Evolutionary conservation across 768 basidiomycete species (phyloP).

Genomic region (Boletus sensibilis): DNA sequence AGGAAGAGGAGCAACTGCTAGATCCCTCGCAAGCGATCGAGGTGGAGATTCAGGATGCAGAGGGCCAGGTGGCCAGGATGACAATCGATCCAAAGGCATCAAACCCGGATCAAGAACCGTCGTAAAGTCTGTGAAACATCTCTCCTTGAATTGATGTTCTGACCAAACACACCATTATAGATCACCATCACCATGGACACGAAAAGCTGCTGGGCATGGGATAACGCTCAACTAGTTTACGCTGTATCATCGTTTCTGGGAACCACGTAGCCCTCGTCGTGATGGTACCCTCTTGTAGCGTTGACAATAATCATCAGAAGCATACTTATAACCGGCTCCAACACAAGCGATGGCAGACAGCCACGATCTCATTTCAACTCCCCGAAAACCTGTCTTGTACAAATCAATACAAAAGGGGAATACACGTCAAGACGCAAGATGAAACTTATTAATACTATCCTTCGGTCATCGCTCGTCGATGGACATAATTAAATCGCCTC

Average conservation of each 20-base stretch:
- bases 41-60: constrained; percentile 71
- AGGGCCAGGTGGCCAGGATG: constrained; percentile 67
- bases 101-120: background rate
- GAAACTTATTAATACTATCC: background rate
- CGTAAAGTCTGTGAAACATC: background rate
- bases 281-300: background rate
- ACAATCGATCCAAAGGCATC: constrained; percentile 33
- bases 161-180: background rate
- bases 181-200: background rate
- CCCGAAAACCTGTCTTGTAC: background rate
- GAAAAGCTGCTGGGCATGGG: too few relatives aligned
- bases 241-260: background rate
- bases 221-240: background rate
- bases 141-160: background rate
- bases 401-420: constrained; percentile 14
- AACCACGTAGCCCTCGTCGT: too few relatives aligned
- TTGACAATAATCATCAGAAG: background rate
- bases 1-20: constrained; percentile 30
- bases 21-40: constrained; percentile 48
- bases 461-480: constrained; percentile 11
- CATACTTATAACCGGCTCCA: background rate
- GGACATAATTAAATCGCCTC: constrained; percentile 1
- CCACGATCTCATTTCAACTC: background rate
- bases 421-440: background rate
- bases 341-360: background rate